Evolutionary conservation across 2,329 filamentous ascomycete species (phyloP), one percentile per base, ranked within the genome.

Genomic region (Penicillium brasilianum): DNA sequence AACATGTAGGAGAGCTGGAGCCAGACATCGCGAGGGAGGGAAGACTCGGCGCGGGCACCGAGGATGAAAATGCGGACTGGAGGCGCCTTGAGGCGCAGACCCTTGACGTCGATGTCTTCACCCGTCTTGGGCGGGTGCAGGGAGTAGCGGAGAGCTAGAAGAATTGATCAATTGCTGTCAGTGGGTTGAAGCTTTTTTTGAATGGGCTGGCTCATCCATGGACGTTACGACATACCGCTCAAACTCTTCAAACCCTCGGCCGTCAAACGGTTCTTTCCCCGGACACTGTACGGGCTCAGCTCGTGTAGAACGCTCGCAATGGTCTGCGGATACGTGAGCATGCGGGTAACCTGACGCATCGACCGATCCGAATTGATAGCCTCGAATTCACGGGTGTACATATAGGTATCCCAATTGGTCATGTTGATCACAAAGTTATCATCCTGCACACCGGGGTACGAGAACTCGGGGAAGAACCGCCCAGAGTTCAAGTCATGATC

Each of bases 361-460:
- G 88, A 90, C 60, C 94, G 87, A 74, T 97, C 93, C 63, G 93
- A 88, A 75, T 99, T 93, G 73, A 99, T 88, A 5, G 96, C 96
- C 67, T 90, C 86, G 71, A 95, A 98, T 71, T 96, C 90, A 71
- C 95, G 85, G 3, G 93, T 96, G 75, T 97, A 99, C 73, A 99
- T 82, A 70, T 96, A 92, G 0, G 95, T 98, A 77, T 99, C 95
- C 95, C 95, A 99, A 77, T 96, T 99, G 46, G 90, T 96, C 90
- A 99, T 93, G 78, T 99, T 99, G 67, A 97, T 87, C 67, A 95
- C 84, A 36, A 93, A 91, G 76, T 97, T 94, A 66, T 97, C 93
- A 75, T 97, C 88, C 80, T 97, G 93, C 57, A 89, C 84, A 14
- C 90, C 91, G 0, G 95, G 93, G 73, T 97, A 96, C 63, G 93